Conservation (phyloP, 1,284 basidiomycete genomes). For the Mycena citricolor region DNA sequence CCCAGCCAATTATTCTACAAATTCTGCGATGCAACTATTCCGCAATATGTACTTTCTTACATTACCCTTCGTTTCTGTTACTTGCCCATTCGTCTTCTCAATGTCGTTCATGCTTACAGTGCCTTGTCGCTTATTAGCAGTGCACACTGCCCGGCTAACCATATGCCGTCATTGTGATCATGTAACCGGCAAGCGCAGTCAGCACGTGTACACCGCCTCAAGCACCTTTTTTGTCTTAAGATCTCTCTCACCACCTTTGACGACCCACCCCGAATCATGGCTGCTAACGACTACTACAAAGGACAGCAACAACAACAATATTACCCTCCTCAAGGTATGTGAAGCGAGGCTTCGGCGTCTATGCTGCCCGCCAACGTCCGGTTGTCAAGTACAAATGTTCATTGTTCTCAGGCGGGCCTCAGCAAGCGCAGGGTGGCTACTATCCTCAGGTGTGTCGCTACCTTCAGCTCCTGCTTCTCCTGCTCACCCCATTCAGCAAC, state of each 20-base stretch:
- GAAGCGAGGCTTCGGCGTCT: conserved; percentile 12
- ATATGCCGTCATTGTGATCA: no score
- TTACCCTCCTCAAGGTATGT: conserved; percentile 66
- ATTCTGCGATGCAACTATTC: neutral
- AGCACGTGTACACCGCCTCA: neutral
- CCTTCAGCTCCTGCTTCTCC: neutral
- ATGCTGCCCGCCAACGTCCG: no score
- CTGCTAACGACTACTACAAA: conserved; percentile 73
- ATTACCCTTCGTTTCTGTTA: conserved; percentile 2
- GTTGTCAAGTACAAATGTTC: conserved; percentile 1
- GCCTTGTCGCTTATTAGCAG: conserved; percentile 5
- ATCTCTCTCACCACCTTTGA: conserved; percentile 3
- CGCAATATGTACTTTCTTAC: neutral
- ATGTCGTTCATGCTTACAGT: conserved; percentile 20
- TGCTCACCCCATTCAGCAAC: conserved; percentile 41
- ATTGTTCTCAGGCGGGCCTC: conserved; percentile 43
- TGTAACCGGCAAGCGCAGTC: no score
- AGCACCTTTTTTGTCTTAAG: neutral
- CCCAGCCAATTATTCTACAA: no score
- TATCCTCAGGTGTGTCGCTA: conserved; percentile 59
- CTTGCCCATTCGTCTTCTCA: no score
- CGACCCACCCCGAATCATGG: conserved; percentile 44
- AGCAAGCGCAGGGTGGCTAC: conserved; percentile 66
- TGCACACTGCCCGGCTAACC: conserved; percentile 3
- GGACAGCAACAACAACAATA: conserved; percentile 54